phyloP scores from a whole-genome alignment of 2,329 filamentous ascomycete genomes.

The Cercospora beticola region DNA sequence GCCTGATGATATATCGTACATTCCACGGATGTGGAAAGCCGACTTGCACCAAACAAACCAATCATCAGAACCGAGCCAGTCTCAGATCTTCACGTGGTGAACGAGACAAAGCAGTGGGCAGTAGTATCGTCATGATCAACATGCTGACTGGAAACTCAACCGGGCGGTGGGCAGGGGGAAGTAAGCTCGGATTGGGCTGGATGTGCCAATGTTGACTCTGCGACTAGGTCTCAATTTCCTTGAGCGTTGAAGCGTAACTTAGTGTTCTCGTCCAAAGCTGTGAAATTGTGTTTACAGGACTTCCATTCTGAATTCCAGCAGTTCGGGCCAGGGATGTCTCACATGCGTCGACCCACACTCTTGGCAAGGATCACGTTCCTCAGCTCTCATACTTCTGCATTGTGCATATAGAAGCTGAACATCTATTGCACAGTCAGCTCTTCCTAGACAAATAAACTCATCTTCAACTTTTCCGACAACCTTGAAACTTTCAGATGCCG shows the following conservation, averaged over 20 bases:
- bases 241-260: neutral
- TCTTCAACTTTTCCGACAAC: too few relatives aligned
- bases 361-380: neutral
- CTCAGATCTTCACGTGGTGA: neutral
- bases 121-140: neutral
- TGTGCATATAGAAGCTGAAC: too few relatives aligned
- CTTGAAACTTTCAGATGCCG: too few relatives aligned
- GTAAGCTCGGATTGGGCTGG: neutral
- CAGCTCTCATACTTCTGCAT: neutral
- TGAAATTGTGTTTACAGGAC: slow-evolving; percentile 8
- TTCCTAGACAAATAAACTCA: too few relatives aligned
- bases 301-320: slow-evolving; percentile 1
- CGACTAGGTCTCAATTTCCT: neutral
- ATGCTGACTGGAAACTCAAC: neutral
- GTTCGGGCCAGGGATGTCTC: neutral
- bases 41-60: neutral
- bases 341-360: neutral
- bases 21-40: neutral
- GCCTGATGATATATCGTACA: neutral
- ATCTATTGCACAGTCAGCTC: too few relatives aligned
- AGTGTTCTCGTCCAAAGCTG: neutral
- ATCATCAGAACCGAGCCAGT: neutral
- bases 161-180: neutral
- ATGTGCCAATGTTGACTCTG: neutral
- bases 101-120: neutral